phyloP scores from a whole-genome alignment of 768 basidiomycete genomes.

The Boletus coccyginus region DNA sequence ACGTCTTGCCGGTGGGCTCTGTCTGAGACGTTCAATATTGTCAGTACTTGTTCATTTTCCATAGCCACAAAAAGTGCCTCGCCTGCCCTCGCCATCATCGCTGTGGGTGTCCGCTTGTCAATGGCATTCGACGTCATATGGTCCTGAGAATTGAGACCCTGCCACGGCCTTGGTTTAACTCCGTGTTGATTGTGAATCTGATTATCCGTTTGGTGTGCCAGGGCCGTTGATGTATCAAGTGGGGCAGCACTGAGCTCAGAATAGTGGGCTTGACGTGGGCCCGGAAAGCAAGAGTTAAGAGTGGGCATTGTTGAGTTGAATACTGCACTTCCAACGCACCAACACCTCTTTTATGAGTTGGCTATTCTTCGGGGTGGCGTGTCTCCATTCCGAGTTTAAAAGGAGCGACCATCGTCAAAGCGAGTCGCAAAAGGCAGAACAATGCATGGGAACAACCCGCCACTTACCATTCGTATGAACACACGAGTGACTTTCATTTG shows the following conservation, averaged over 20 bases:
- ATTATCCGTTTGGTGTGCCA: background rate
- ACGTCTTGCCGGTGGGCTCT: background rate
- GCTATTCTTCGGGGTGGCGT: slow-evolving; percentile 2
- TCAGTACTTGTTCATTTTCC: background rate
- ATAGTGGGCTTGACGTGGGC: background rate
- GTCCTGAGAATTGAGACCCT: background rate
- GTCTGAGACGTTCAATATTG: slow-evolving; percentile 3
- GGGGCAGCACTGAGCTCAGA: background rate
- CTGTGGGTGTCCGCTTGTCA: background rate
- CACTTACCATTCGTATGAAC: slow-evolving; percentile 5
- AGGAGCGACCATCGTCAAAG: slow-evolving; percentile 7
- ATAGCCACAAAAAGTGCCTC: background rate
- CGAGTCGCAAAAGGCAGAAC: slow-evolving; percentile 5
- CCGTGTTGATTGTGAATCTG: background rate
- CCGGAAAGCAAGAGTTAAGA: background rate
- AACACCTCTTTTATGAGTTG: slow-evolving; percentile 5
- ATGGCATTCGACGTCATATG: background rate
- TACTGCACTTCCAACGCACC: background rate
- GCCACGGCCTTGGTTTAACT: background rate
- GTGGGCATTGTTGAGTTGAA: slow-evolving; percentile 1
- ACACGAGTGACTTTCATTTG: slow-evolving; percentile 2
- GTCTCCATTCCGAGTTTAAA: slow-evolving; percentile 2
- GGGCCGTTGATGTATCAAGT: background rate
- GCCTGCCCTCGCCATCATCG: background rate
- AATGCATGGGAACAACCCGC: slow-evolving; percentile 6